Evolutionary conservation across 768 basidiomycete genomes (phyloP).

Genomic region (Pulveroboletus sp.): DNA sequence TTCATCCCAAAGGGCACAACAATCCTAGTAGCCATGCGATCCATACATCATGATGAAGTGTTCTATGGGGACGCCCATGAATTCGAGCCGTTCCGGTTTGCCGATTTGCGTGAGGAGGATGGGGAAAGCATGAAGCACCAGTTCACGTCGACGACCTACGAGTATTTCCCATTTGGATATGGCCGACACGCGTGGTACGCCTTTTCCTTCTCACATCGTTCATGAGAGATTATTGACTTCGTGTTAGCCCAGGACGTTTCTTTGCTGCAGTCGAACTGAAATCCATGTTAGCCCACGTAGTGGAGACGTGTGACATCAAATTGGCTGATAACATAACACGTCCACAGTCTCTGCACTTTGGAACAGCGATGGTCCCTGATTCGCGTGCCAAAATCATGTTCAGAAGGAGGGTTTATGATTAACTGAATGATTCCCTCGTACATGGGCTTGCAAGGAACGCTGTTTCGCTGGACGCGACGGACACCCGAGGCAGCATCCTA

Average conservation of each 20-base stretch:
- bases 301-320: conserved; percentile 8
- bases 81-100: background rate
- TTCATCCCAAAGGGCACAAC: background rate
- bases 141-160: conserved; percentile 30
- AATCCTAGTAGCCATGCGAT: background rate
- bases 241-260: conserved; percentile 15
- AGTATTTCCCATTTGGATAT: conserved; percentile 32
- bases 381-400: background rate
- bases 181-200: background rate
- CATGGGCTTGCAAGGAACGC: too few relatives aligned
- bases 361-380: background rate
- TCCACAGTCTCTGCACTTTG: background rate
- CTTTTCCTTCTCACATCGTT: background rate
- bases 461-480: too few relatives aligned
- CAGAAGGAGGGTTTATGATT: background rate
- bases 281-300: conserved; percentile 11
- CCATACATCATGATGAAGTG: background rate
- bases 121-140: conserved; percentile 29
- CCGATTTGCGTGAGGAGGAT: background rate
- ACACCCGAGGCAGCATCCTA: too few relatives aligned
- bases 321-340: background rate
- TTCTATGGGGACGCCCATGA: background rate
- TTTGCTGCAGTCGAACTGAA: conserved; percentile 10
- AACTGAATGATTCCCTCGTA: background rate
- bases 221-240: too few relatives aligned